Percentiles rank a stretch among this genome's conserved stretches.
These are phyloP conservation scores for Tuber aestivum DNA, from an alignment of 495 filamentous ascomycete genomes.

Conservation along the genomic window DNA sequence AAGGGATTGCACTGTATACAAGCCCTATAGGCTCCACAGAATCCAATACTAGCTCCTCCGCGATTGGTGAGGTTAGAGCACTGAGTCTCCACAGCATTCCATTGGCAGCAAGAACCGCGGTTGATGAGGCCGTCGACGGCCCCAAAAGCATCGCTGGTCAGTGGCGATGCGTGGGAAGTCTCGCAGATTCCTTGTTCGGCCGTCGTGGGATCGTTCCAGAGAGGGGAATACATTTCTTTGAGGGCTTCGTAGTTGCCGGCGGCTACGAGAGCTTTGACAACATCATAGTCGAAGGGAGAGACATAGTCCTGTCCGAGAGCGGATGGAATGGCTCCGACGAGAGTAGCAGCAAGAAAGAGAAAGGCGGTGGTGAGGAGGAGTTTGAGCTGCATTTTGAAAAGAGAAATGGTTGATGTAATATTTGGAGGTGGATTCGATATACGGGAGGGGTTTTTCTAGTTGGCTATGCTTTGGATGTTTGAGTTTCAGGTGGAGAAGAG, in stretches of 20 bases:
- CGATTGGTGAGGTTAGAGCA: neutral
- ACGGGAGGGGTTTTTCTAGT: neutral
- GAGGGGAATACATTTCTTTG: neutral
- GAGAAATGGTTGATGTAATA: neutral
- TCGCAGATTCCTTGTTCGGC: neutral
- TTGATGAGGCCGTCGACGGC: neutral
- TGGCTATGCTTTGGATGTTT: neutral
- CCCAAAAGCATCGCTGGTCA: neutral
- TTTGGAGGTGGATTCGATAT: neutral
- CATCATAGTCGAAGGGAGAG: neutral
- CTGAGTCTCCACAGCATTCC: neutral
- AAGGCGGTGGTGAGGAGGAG: neutral
- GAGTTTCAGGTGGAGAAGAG: neutral
- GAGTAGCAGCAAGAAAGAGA: neutral
- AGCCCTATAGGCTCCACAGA: neutral
- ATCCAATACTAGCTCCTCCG: neutral
- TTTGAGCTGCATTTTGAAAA: neutral
- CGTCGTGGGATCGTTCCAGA: neutral
- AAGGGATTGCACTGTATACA: neutral
- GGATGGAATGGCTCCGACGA: neutral
- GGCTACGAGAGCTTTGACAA: neutral
- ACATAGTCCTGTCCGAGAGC: neutral
- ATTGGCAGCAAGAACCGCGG: neutral
- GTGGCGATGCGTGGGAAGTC: neutral
- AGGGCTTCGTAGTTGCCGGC: neutral